Conservation (phyloP, 345 rosid species). For the Salix arbutifolia region DNA sequence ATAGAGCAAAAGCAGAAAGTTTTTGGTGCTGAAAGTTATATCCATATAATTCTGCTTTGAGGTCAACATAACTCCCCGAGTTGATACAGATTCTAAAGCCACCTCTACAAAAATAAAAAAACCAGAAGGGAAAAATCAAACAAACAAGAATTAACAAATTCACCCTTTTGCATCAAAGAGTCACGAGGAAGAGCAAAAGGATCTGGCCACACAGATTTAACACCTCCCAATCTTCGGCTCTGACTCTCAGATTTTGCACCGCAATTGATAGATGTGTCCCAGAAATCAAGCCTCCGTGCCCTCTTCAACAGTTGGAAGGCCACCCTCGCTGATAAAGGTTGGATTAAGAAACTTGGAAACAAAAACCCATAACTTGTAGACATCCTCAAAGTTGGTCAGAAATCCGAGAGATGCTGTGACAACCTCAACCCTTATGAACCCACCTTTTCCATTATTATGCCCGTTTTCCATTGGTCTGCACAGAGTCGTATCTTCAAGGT, state of each 20-base stretch:
- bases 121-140: slow-evolving; percentile 29
- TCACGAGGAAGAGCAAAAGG: slow-evolving; percentile 35
- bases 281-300: slow-evolving; percentile 46
- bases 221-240: slow-evolving; percentile 21
- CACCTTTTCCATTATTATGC: slow-evolving; percentile 47
- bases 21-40: slow-evolving; percentile 11
- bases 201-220: slow-evolving; percentile 8
- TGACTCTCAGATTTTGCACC: slow-evolving; percentile 23
- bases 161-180: slow-evolving; percentile 31
- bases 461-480: slow-evolving; percentile 75
- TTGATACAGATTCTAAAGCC: slow-evolving; percentile 47
- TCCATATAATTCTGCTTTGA: slow-evolving; percentile 32
- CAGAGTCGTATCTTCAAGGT: slow-evolving; percentile 52
- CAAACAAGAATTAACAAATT: slow-evolving; percentile 56
- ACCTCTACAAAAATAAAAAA: slow-evolving; percentile 36
- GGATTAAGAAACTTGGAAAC: slow-evolving; percentile 90
- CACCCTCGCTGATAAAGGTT: slow-evolving; percentile 54
- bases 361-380: slow-evolving; percentile 83
- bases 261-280: slow-evolving; percentile 1
- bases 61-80: slow-evolving; percentile 21
- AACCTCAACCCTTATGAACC: slow-evolving; percentile 77
- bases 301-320: slow-evolving; percentile 76
- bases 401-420: slow-evolving; percentile 95
- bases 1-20: slow-evolving; percentile 30
- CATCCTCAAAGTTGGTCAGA: slow-evolving; percentile 94